phyloP scores from a whole-genome alignment of 306 rosid species.

The Begonia masoniana region DNA sequence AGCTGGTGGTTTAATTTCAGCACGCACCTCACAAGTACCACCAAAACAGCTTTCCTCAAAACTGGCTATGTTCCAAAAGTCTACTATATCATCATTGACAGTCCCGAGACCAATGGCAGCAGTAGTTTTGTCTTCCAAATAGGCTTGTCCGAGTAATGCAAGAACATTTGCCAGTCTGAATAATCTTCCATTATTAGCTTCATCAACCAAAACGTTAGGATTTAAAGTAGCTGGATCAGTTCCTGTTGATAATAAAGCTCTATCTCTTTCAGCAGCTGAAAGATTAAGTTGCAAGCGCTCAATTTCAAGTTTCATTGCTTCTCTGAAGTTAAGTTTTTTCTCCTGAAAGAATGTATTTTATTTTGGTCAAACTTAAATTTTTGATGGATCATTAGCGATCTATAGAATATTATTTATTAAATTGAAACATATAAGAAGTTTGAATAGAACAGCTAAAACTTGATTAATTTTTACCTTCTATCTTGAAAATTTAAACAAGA shows the following conservation, averaged over 20 bases:
- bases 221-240: constrained; percentile 77
- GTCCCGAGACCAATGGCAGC: constrained; percentile 77
- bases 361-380: constrained; percentile 7
- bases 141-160: constrained; percentile 77
- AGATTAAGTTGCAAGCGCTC: constrained; percentile 77
- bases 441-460: no score
- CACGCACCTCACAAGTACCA: constrained; percentile 71
- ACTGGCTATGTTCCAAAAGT: constrained; percentile 76
- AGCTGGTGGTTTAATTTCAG: constrained; percentile 37
- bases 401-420: no score
- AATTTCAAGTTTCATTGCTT: constrained; percentile 95
- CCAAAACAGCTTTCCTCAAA: constrained; percentile 68
- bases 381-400: no score
- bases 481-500: no score
- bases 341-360: constrained; percentile 30
- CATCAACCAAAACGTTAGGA: constrained; percentile 71
- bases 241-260: constrained; percentile 67
- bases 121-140: constrained; percentile 73
- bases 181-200: constrained; percentile 55
- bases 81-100: constrained; percentile 47
- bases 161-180: constrained; percentile 66
- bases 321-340: constrained; percentile 47
- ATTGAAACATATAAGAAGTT: no score
- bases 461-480: no score
- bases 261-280: constrained; percentile 98